Evolutionary conservation across 129 eudicot genomes (phyloP), one percentile per base, ranked within the genome.

Genomic region (Helianthus annuus): DNA sequence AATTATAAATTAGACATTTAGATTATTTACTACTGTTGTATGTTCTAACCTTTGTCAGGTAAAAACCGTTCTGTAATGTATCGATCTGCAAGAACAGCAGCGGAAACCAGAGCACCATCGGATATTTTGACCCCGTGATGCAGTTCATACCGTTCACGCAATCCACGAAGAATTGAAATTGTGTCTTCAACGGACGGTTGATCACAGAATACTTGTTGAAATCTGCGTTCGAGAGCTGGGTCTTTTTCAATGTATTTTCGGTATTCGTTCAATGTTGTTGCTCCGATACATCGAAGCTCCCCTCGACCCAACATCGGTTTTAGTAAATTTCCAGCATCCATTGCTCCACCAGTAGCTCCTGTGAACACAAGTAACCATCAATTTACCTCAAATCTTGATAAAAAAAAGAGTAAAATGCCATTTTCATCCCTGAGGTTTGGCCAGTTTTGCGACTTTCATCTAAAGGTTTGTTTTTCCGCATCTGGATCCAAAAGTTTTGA

Each of bases 301-400:
- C 98, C 98, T 17, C 98, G 82, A 62, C 98, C 98, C 69, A 92
- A 88, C 98, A 92, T 92, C 14, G 98, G 98, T 71, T 92, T 92
- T 69, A 92, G 73, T 71, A 92, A 79, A 68, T 92, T 92, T 68
- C 96, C 96, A 57, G 98, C 98, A 85, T 93, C 96, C 98, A 93
- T 85, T 32, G 96, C 91, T 53, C 96, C 98, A 77, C 95, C 83
- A 70, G 87, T 70, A 39, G 98, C 98, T 69, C 98, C 96, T 93
- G 70, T 68, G n/a, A 83, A 51, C 8, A 55, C 62, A 63, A 24
- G 24, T 48, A 22, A 45, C 53, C 72, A 53, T 17, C 59, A 29
- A 15, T 44, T 40, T 29, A 73, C 10, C 66, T 32, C 13, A 60
- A 29, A 60, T 13, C 48, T 38, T 10, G 57, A 15, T 15, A 38